These are phyloP conservation scores for Apiospora saccharicola DNA, from an alignment of 2,329 filamentous ascomycete species.

Conservation along the genomic window DNA sequence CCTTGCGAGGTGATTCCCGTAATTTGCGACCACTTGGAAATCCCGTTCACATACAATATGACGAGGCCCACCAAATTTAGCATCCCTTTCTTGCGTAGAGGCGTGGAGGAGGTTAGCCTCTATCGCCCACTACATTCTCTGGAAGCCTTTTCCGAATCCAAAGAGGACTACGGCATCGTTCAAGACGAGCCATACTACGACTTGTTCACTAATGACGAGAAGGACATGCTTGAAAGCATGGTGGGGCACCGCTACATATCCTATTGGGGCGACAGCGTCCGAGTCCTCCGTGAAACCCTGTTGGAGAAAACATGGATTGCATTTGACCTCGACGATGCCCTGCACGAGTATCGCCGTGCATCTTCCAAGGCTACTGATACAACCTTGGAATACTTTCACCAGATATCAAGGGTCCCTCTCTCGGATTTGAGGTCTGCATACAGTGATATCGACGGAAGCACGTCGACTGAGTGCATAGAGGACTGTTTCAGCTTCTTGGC, in stretches of 20 bases:
- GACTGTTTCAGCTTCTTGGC: slow-evolving; percentile 48
- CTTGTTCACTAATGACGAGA: background rate
- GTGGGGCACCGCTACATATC: background rate
- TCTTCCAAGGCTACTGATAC: slow-evolving; percentile 45
- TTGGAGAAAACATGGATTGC: slow-evolving; percentile 47
- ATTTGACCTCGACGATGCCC: slow-evolving; percentile 57
- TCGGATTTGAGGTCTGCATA: slow-evolving; percentile 40
- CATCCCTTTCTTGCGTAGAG: background rate
- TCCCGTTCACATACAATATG: background rate
- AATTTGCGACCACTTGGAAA: background rate
- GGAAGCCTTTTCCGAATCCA: no score
- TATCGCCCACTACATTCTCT: no score
- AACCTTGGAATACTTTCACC: slow-evolving; percentile 43
- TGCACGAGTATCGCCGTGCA: slow-evolving; percentile 54
- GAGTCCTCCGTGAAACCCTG: slow-evolving; percentile 27
- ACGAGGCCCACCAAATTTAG: background rate
- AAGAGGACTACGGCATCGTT: background rate
- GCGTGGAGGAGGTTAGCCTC: background rate
- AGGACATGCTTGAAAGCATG: background rate
- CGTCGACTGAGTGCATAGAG: slow-evolving; percentile 51
- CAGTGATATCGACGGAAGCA: slow-evolving; percentile 48
- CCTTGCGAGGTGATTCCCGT: rapidly evolving
- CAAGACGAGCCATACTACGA: background rate
- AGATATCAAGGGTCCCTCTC: slow-evolving; percentile 26
- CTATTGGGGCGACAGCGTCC: background rate